phyloP scores from a whole-genome alignment of 257 asterid species.

The Gentiana macrophylla region DNA sequence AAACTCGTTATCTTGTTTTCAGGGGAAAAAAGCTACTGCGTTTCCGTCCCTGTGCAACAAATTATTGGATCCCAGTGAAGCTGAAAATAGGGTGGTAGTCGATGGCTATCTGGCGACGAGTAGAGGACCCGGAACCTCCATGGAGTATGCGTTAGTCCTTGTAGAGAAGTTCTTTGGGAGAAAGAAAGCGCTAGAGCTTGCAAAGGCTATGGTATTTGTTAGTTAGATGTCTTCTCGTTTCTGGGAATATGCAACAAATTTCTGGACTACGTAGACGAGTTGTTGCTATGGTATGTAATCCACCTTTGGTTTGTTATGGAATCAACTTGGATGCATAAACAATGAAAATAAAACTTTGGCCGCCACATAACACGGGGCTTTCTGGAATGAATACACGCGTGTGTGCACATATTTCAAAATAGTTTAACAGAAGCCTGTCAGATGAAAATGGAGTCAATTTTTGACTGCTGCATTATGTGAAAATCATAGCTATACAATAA shows the following conservation, averaged over 20 bases:
- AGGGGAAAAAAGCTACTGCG: slow-evolving; percentile 83
- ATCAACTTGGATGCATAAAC: too few species aligned
- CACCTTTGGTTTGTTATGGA: too few species aligned
- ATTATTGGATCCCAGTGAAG: slow-evolving; percentile 53
- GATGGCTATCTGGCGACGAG: slow-evolving; percentile 76
- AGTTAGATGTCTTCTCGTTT: slow-evolving; percentile 9
- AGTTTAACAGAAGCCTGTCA: too few species aligned
- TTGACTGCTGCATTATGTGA: too few species aligned
- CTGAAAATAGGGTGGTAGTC: slow-evolving; percentile 56
- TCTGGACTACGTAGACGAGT: too few species aligned
- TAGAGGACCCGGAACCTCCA: slow-evolving; percentile 79
- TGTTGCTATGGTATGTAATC: too few species aligned
- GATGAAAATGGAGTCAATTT: too few species aligned
- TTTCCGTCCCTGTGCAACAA: slow-evolving; percentile 74
- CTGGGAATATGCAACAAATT: neutral
- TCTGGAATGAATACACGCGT: too few species aligned
- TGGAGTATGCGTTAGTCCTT: slow-evolving; percentile 64
- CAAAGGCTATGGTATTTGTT: slow-evolving; percentile 48
- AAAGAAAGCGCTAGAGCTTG: slow-evolving; percentile 45
- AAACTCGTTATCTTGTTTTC: slow-evolving; percentile 5
- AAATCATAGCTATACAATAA: too few species aligned
- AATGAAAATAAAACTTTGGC: too few species aligned
- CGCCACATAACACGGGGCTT: too few species aligned
- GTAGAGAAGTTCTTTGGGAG: slow-evolving; percentile 53
- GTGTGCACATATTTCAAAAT: too few species aligned